Conservation (phyloP, 2,329 filamentous ascomycete genomes). For the Verticillium isaacii region DNA sequence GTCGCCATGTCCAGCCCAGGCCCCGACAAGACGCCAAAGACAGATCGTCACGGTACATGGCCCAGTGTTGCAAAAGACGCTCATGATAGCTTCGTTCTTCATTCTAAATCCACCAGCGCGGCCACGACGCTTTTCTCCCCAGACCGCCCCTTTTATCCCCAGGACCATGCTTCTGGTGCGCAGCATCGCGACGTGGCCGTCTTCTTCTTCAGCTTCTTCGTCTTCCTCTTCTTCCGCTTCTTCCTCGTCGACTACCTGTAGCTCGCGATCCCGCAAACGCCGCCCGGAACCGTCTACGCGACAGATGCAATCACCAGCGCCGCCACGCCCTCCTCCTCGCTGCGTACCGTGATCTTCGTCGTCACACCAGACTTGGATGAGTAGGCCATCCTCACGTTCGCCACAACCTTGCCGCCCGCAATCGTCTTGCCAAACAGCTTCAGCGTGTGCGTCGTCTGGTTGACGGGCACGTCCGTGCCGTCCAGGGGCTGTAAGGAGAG, state of each 20-base stretch:
- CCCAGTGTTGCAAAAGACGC: not conserved
- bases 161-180: not conserved
- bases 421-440: constrained; percentile 97
- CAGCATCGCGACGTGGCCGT: not conserved
- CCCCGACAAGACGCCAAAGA: too few relatives aligned
- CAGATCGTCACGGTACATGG: too few relatives aligned
- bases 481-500: constrained; percentile 91
- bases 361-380: constrained; percentile 90
- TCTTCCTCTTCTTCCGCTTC: not conserved
- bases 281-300: constrained; percentile 46
- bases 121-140: not conserved
- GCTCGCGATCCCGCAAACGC: constrained; percentile 7
- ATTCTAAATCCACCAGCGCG: not conserved
- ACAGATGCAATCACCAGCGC: constrained; percentile 79
- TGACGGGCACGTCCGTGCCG: constrained; percentile 86
- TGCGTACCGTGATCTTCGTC: constrained; percentile 88
- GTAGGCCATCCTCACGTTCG: constrained; percentile 86
- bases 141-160: not conserved
- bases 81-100: constrained; percentile 1
- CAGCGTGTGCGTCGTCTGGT: constrained; percentile 85
- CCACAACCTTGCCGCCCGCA: constrained; percentile 81
- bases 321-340: constrained; percentile 90
- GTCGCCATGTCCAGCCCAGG: not conserved
- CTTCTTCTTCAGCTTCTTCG: not conserved
- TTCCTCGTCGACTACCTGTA: not conserved